phyloP scores from a whole-genome alignment of 129 eudicot species.

The Silybum marianum region DNA sequence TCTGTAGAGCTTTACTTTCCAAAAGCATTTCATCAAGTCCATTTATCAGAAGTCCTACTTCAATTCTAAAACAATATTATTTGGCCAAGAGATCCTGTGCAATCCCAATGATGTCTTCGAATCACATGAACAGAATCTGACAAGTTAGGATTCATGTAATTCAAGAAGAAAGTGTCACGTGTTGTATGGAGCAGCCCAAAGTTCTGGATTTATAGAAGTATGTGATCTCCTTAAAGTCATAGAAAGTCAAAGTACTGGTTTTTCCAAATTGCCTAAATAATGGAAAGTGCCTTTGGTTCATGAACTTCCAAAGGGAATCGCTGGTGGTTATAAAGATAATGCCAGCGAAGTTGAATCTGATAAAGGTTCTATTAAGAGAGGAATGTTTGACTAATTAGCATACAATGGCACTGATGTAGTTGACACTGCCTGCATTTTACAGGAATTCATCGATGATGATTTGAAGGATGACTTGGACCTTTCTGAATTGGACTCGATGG shows the following conservation, averaged over 20 bases:
- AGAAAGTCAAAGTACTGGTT: neutral
- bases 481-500: constrained; percentile 4
- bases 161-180: neutral
- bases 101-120: neutral
- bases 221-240: neutral
- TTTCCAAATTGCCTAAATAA: constrained; percentile 11
- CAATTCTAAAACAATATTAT: neutral
- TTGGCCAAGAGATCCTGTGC: neutral
- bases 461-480: neutral
- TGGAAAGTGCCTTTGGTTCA: constrained; percentile 10
- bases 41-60: neutral
- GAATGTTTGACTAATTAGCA: neutral
- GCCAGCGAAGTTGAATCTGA: neutral
- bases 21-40: neutral
- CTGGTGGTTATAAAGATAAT: constrained; percentile 13
- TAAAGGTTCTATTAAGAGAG: neutral
- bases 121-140: neutral
- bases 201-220: neutral
- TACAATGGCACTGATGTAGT: neutral
- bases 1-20: neutral
- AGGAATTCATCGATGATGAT: neutral
- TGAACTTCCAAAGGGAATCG: constrained; percentile 10
- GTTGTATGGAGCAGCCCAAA: neutral
- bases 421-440: neutral
- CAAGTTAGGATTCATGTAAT: neutral